Percentiles rank a stretch among this genome's conserved stretches.
These are phyloP conservation scores for Candida quercuum DNA, from an alignment of 805 yeast genomes.

Conservation along the genomic window DNA sequence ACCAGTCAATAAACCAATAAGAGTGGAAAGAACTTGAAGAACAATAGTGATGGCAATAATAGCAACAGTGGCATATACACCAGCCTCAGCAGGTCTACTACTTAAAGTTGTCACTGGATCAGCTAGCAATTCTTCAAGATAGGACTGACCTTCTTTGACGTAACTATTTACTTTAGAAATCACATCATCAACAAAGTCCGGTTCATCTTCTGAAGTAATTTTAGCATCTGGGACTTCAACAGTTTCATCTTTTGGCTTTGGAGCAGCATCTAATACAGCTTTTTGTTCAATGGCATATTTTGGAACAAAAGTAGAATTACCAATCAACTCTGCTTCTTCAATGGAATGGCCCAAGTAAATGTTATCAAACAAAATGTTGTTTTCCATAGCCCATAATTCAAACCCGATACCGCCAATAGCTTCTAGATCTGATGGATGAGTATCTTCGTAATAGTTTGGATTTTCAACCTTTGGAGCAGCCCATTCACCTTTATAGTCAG, in stretches of 20 bases:
- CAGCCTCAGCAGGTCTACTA: constrained; percentile 45
- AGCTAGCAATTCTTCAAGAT: constrained; percentile 32
- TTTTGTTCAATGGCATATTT: constrained; percentile 48
- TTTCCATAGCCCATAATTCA: constrained; percentile 85
- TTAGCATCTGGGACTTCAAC: constrained; percentile 2
- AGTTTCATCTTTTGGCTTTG: constrained; percentile 31
- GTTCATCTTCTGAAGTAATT: constrained; percentile 6
- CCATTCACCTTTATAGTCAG: constrained; percentile 80
- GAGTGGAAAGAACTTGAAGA: constrained; percentile 37
- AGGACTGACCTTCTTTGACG: constrained; percentile 26
- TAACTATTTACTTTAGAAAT: constrained; percentile 15
- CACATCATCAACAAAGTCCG: constrained; percentile 11
- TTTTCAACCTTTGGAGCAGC: constrained; percentile 57
- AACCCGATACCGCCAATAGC: constrained; percentile 80
- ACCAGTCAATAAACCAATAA: constrained; percentile 20
- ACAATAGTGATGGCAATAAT: constrained; percentile 35
- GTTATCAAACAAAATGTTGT: constrained; percentile 71
- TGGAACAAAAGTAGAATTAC: constrained; percentile 64
- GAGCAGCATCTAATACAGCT: constrained; percentile 34
- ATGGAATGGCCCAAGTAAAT: constrained; percentile 81
- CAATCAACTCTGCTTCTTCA: constrained; percentile 78
- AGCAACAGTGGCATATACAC: constrained; percentile 39
- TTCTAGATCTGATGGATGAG: constrained; percentile 52
- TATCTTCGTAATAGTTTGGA: constrained; percentile 62
- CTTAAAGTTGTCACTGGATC: constrained; percentile 42